Percentiles rank a stretch among this genome's conserved stretches.
These are phyloP conservation scores for Raphanus hybrid DNA, from an alignment of 441 rosid species.

Conservation along the genomic window DNA sequence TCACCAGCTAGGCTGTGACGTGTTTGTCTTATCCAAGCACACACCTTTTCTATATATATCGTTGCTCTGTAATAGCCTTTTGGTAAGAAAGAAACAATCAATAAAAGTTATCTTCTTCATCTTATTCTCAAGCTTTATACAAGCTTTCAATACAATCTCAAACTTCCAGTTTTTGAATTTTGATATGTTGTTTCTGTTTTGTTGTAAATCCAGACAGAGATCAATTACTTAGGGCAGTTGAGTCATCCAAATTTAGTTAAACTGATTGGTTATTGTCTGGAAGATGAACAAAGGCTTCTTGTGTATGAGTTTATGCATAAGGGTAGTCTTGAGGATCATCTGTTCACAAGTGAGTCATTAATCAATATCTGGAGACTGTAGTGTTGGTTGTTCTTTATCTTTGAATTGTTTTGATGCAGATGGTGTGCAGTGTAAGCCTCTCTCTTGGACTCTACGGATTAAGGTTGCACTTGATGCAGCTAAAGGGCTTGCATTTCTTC, in stretches of 20 bases:
- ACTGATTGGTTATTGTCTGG: conserved; percentile 81
- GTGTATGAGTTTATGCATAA: conserved; percentile 91
- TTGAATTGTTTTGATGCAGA: conserved; percentile 47
- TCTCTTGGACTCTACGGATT: conserved; percentile 74
- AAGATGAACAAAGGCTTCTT: conserved; percentile 82
- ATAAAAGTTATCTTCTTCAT: no score
- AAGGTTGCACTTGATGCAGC: conserved; percentile 92
- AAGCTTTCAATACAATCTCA: neutral
- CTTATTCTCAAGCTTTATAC: no score
- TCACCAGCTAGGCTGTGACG: no score
- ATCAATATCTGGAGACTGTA: neutral
- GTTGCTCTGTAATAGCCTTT: no score
- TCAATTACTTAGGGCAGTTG: conserved; percentile 81
- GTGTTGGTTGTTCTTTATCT: conserved; percentile 12
- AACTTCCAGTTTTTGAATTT: neutral
- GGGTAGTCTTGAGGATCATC: conserved; percentile 89
- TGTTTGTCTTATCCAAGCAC: no score
- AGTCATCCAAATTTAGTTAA: conserved; percentile 83
- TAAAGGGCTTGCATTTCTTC: conserved; percentile 88
- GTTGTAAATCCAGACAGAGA: conserved; percentile 65
- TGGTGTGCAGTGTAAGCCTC: conserved; percentile 65
- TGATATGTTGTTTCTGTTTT: conserved; percentile 14
- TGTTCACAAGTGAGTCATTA: conserved; percentile 72
- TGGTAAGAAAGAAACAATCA: no score
- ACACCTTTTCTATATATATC: no score